A percentile compares a stretch with the other conserved stretches of the same genome.
Conservation (phyloP, 1,284 basidiomycete genomes). For the Flammula alnicola region DNA sequence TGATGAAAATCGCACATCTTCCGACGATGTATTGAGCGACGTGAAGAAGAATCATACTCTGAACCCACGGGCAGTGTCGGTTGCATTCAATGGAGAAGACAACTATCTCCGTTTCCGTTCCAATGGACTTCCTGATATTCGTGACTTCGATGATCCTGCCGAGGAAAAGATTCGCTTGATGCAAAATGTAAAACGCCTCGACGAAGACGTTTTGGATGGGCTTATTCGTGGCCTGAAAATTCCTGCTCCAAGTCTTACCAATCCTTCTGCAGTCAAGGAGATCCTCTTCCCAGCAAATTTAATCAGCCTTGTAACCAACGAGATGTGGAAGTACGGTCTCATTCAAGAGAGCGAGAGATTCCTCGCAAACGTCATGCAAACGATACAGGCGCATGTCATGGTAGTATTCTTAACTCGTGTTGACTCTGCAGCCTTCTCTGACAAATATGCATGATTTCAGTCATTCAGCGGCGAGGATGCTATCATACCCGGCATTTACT, state of each 20-base stretch:
- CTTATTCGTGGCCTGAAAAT: conserved; percentile 94
- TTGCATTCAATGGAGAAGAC: conserved; percentile 85
- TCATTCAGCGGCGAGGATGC: conserved; percentile 94
- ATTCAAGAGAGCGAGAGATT: conserved; percentile 97
- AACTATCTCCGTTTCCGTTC: conserved; percentile 67
- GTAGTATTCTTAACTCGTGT: conserved; percentile 53
- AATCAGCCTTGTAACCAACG: conserved; percentile 96
- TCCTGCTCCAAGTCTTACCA: conserved; percentile 88
- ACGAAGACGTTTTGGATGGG: conserved; percentile 94
- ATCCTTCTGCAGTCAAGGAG: conserved; percentile 94
- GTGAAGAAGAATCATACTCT: conserved; percentile 76
- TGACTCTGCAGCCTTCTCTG: conserved; percentile 3
- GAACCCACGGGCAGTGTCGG: conserved; percentile 91
- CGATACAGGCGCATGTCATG: conserved; percentile 98
- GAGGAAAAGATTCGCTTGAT: conserved; percentile 96
- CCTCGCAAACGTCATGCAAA: conserved; percentile 99
- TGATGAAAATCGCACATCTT: conserved; percentile 68
- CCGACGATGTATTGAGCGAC: conserved; percentile 80
- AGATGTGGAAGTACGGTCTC: conserved; percentile 99
- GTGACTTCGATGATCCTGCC: conserved; percentile 83
- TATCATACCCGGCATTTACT: conserved; percentile 96
- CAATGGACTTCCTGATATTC: conserved; percentile 76
- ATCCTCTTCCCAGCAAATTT: conserved; percentile 99
- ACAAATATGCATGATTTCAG: conserved; percentile 40
- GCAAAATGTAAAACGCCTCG: conserved; percentile 89